A percentile compares a stretch with the other conserved stretches of the same genome.
phyloP scores from a whole-genome alignment of 768 basidiomycete genomes.

The Boletus speciosus region DNA sequence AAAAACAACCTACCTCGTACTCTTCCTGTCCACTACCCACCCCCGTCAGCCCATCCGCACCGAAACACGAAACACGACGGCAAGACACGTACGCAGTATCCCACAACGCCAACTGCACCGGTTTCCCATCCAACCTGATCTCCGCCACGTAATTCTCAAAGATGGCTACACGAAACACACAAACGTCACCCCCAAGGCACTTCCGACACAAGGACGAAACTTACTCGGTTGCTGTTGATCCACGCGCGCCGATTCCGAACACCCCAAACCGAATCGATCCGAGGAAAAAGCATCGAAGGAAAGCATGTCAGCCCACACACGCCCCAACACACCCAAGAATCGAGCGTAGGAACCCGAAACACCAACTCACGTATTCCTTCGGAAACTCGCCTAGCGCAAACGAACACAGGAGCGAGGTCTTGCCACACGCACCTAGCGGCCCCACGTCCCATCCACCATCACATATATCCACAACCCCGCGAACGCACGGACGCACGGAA shows the following conservation, averaged over 20 bases:
- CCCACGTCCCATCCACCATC: not conserved
- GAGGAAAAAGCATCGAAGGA: not conserved
- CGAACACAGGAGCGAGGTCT: conserved; percentile 86
- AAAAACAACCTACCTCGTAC: conserved; percentile 55
- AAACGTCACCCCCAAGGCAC: not conserved
- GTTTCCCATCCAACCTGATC: conserved; percentile 95
- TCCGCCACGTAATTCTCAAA: conserved; percentile 99
- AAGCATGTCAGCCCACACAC: not conserved
- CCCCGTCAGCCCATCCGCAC: not conserved
- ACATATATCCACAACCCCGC: not conserved
- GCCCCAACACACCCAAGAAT: not conserved
- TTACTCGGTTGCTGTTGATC: conserved; percentile 45
- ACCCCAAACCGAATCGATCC: not conserved
- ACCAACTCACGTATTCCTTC: conserved; percentile 81
- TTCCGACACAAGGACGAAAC: conserved; percentile 6
- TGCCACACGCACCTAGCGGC: conserved; percentile 83
- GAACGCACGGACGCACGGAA: not conserved
- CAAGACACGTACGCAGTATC: conserved; percentile 86
- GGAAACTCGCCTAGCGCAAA: conserved; percentile 95
- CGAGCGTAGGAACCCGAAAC: not conserved
- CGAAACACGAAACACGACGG: not conserved
- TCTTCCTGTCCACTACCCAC: conserved; percentile 90
- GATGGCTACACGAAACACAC: conserved; percentile 48
- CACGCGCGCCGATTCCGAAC: not conserved
- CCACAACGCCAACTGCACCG: conserved; percentile 96